Conservation (phyloP, 2,329 filamentous ascomycete genomes). For the Scopulariopsis brevicaulis region DNA sequence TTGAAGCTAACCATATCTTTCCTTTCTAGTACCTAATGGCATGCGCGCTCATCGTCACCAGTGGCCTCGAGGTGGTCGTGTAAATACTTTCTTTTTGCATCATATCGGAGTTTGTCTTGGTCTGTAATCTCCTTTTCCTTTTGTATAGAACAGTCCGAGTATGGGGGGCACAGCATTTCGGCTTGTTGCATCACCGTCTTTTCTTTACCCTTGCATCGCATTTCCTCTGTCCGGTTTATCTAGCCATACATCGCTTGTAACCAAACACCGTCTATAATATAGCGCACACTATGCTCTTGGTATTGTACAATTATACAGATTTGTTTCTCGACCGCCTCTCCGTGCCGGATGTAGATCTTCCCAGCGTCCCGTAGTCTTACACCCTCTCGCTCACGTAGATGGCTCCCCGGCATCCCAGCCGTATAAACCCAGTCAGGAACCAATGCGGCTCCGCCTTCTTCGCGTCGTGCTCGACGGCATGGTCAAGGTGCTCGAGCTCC, state of each 20-base stretch:
- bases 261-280: neutral
- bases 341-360: neutral
- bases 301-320: neutral
- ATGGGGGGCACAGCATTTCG: neutral
- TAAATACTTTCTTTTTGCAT: neutral
- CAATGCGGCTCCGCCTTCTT: constrained; percentile 86
- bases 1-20: neutral
- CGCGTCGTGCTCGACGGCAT: constrained; percentile 87
- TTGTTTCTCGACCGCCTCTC: neutral
- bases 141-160: neutral
- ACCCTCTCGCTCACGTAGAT: constrained; percentile 83
- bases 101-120: neutral
- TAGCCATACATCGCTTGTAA: neutral
- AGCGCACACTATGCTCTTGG: neutral
- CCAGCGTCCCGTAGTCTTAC: constrained; percentile 18
- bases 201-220: neutral
- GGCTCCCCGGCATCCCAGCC: constrained; percentile 80
- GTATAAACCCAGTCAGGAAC: constrained; percentile 74
- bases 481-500: constrained; percentile 92
- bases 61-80: neutral
- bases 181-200: neutral
- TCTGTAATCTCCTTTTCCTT: neutral
- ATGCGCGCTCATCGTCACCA: too few species aligned
- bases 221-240: constrained; percentile 6
- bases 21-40: neutral